Conservation (phyloP, 305 asterid genomes). For the Fraxinus sp. region DNA sequence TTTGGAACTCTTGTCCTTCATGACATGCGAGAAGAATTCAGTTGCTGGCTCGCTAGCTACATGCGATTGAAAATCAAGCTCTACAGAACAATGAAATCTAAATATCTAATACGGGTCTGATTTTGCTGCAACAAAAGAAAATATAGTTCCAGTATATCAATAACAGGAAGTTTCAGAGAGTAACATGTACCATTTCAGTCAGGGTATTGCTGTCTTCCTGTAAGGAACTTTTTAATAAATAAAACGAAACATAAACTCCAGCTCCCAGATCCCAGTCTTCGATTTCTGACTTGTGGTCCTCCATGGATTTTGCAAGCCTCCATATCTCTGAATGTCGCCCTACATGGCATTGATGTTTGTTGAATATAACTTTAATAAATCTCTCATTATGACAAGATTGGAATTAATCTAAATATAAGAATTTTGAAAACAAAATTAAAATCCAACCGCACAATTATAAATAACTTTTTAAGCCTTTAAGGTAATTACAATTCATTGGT, state of each 20-base stretch:
- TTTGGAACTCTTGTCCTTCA: not conserved
- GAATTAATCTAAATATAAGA: not conserved
- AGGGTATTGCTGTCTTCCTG: constrained; percentile 58
- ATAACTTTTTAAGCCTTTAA: not conserved
- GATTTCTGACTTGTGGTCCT: constrained; percentile 75
- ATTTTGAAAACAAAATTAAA: not conserved
- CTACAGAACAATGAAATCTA: not conserved
- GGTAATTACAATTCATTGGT: not conserved
- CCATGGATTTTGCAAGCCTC: constrained; percentile 76
- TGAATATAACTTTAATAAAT: constrained; percentile 7
- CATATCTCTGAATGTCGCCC: constrained; percentile 77
- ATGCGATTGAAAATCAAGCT: not conserved
- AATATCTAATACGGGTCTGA: not conserved
- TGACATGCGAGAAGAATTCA: constrained; percentile 11
- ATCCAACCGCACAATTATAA: not conserved
- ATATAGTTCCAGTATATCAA: not conserved
- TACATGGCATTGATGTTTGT: constrained; percentile 35
- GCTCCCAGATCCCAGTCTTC: constrained; percentile 98
- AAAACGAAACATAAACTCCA: constrained; percentile 79
- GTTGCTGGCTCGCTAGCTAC: constrained; percentile 8
- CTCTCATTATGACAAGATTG: constrained; percentile 2
- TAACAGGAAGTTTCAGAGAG: constrained; percentile 11
- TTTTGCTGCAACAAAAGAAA: not conserved
- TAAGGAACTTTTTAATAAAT: constrained; percentile 57
- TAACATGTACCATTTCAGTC: constrained; percentile 61